These are phyloP conservation scores for Colletotrichum sp. DNA, from an alignment of 2,329 filamentous ascomycete species.

Conservation along the genomic window DNA sequence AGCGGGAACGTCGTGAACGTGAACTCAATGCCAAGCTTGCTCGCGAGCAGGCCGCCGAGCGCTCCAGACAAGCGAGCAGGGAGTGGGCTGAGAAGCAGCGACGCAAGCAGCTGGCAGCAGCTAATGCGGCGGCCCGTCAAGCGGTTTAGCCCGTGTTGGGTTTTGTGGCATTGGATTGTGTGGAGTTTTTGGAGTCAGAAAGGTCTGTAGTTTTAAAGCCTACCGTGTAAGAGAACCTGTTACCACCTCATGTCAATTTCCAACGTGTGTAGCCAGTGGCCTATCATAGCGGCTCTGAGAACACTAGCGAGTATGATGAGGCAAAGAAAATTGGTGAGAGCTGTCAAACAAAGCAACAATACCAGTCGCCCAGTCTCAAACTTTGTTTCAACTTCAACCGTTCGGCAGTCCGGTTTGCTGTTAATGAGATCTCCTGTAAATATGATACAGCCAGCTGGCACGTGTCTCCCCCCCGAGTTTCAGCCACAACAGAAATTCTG, in stretches of 20 bases:
- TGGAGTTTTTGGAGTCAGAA: background rate
- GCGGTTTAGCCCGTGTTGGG: background rate
- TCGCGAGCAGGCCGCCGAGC: constrained; percentile 65
- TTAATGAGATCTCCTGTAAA: background rate
- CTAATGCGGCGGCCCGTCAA: background rate
- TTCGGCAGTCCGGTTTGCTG: background rate
- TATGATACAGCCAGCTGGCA: background rate
- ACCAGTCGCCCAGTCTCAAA: background rate
- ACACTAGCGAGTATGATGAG: background rate
- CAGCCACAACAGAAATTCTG: background rate
- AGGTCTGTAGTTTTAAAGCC: background rate
- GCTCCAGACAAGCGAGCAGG: constrained; percentile 61
- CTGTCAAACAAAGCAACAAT: background rate
- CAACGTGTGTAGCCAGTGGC: background rate
- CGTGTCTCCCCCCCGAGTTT: background rate
- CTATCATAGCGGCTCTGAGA: background rate
- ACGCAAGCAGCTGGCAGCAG: constrained; percentile 36
- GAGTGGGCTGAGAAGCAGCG: constrained; percentile 68
- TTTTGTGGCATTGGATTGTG: background rate
- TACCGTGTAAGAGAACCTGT: background rate
- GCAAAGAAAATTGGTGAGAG: background rate
- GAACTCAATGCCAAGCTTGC: constrained; percentile 60
- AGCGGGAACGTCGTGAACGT: constrained; percentile 59
- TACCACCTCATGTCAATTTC: background rate
- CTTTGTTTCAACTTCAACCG: background rate